Percentiles rank a stretch among this genome's conserved stretches.
These are phyloP conservation scores for Penicillium turbatum DNA, from an alignment of 495 filamentous ascomycete genomes.

Conservation along the genomic window DNA sequence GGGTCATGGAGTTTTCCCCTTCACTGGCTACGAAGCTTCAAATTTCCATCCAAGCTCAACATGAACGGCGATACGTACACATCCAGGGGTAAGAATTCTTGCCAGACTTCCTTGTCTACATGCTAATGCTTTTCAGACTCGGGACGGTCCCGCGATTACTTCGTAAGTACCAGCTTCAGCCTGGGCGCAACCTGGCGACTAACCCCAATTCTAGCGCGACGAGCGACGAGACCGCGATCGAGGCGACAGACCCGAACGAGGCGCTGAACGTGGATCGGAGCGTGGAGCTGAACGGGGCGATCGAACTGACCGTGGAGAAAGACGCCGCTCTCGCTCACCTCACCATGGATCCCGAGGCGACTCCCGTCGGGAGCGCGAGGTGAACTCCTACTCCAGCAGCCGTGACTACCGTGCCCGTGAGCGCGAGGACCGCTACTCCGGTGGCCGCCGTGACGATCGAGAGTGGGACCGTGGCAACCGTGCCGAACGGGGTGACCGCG, in stretches of 20 bases:
- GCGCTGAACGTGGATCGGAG: not conserved
- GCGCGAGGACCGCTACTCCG: constrained; percentile 79
- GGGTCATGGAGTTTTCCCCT: constrained; percentile 30
- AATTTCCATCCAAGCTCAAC: constrained; percentile 31
- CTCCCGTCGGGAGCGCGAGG: constrained; percentile 62
- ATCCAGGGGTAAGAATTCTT: constrained; percentile 59
- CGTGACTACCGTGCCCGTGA: constrained; percentile 87
- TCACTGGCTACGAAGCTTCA: constrained; percentile 19
- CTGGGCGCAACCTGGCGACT: constrained; percentile 25
- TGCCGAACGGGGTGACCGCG: constrained; percentile 21
- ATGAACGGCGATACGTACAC: constrained; percentile 92
- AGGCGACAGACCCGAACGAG: constrained; percentile 44
- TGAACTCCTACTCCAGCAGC: constrained; percentile 85
- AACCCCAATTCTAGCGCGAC: constrained; percentile 44
- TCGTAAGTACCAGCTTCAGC: constrained; percentile 46
- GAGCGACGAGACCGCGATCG: constrained; percentile 51
- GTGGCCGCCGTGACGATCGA: constrained; percentile 44
- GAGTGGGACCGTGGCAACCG: constrained; percentile 51
- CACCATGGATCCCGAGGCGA: constrained; percentile 55
- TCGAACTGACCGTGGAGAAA: constrained; percentile 50
- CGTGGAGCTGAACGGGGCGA: constrained; percentile 33
- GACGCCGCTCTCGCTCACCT: constrained; percentile 73
- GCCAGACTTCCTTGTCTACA: not conserved
- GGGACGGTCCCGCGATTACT: constrained; percentile 71
- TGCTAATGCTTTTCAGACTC: constrained; percentile 45